phyloP scores from a whole-genome alignment of 805 yeast species.

The Metschnikowia colocasiae region DNA sequence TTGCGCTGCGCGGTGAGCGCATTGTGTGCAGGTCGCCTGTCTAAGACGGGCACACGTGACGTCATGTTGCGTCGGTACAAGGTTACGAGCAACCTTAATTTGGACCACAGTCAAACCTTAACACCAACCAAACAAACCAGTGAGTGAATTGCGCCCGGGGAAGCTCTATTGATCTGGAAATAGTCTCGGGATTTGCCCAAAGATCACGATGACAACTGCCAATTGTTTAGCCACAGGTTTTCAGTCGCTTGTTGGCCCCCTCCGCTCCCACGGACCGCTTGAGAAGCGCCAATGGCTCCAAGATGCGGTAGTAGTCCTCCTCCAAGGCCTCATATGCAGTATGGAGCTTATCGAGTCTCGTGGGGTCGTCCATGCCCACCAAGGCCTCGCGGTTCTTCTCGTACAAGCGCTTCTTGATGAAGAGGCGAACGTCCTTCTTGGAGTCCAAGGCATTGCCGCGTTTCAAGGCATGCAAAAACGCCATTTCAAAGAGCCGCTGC shows the following conservation, averaged over 20 bases:
- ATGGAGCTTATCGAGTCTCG: slow-evolving; percentile 67
- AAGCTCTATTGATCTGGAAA: too few species aligned
- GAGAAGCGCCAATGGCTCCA: slow-evolving; percentile 27
- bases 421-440: slow-evolving; percentile 46
- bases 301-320: slow-evolving; percentile 65
- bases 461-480: slow-evolving; percentile 43
- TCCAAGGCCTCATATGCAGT: slow-evolving; percentile 67
- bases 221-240: not conserved
- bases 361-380: slow-evolving; percentile 56
- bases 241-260: slow-evolving; percentile 8
- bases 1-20: not conserved
- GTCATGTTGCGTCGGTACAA: not conserved
- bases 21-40: not conserved
- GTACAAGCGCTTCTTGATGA: slow-evolving; percentile 72
- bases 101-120: too few species aligned
- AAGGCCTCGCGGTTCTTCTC: slow-evolving; percentile 79
- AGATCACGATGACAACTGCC: too few species aligned
- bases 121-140: not conserved
- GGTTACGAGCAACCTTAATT: slow-evolving; percentile 4
- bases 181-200: too few species aligned
- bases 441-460: slow-evolving; percentile 20
- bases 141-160: too few species aligned
- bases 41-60: not conserved
- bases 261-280: slow-evolving; percentile 16
- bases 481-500: slow-evolving; percentile 74